Percentiles rank a stretch among this genome's conserved stretches.
phyloP scores from a whole-genome alignment of 805 yeast species.

The Helenozyma baotianmanensis region DNA sequence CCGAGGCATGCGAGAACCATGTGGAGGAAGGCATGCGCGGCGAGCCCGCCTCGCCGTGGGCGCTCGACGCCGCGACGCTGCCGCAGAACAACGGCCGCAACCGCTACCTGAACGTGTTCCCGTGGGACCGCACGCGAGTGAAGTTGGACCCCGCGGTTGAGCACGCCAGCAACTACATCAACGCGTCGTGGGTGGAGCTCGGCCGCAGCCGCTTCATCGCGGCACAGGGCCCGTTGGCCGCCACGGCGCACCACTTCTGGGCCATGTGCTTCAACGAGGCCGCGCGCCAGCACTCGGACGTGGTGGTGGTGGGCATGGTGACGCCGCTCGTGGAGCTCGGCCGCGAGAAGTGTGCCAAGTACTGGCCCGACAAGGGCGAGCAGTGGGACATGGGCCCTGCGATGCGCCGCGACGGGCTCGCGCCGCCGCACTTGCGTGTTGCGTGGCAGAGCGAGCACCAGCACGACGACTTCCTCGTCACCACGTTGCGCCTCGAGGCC shows the following conservation, averaged over 20 bases:
- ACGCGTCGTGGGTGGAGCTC: conserved; percentile 33
- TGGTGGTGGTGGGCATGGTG: conserved; percentile 34
- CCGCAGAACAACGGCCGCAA: conserved; percentile 26
- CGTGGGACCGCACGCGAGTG: conserved; percentile 61
- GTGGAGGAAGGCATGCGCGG: conserved; percentile 10
- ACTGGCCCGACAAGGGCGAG: conserved; percentile 22
- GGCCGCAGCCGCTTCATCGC: conserved; percentile 54
- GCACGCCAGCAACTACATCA: conserved; percentile 29
- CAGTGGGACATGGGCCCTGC: conserved; percentile 17
- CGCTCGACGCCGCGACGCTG: conserved; percentile 6
- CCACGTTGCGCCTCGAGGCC: conserved; percentile 22
- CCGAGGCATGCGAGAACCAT: conserved; percentile 6
- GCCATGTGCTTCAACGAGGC: conserved; percentile 42
- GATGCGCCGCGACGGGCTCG: conserved; percentile 19
- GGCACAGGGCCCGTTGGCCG: conserved; percentile 79
- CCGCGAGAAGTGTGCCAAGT: conserved; percentile 12
- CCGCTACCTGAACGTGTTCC: conserved; percentile 59
- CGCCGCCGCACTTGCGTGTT: conserved; percentile 12
- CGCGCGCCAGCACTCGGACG: conserved; percentile 20
- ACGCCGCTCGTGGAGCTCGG: conserved; percentile 22
- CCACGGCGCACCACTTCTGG: conserved; percentile 83
- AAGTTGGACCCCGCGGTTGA: conserved; percentile 22
- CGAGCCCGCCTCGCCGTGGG: conserved; percentile 6
- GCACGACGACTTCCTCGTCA: conserved; percentile 21
- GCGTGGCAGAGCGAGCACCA: conserved; percentile 16